Base-by-base conservation (phyloP, 306 rosid species). In the Prunus padus region DNA sequence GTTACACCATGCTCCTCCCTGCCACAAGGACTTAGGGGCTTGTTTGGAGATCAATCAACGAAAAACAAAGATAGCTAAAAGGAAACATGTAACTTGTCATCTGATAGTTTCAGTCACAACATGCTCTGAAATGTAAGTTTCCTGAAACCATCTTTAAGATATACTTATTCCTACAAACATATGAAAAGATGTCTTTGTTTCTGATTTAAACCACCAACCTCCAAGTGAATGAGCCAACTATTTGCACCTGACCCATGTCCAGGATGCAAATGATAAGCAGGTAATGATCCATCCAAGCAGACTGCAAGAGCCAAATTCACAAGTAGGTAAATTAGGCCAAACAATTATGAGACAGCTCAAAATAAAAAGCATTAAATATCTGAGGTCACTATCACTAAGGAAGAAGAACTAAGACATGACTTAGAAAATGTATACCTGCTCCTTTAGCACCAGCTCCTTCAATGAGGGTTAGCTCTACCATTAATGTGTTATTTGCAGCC, bases 1-100 rank as follows among this genome's bases (percentile, higher is more conserved):
- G 55, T 88, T 81, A 82, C 98, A 92, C 98, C 96, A 92, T 71
- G 91, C 96, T 71, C 98, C 98, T 66, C 98, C 96, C 96, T 92
- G 89, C 78, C 83, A 84, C 73, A 78, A 56, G 74, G 15, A 61
- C 20, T 61, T 28, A 61, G 40, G 13, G n/a, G 66, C 13, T 15
- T 6, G 44, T 13, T 61, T 61, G 42, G 11, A 0, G 2, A 28
- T 26, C 44, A 61, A 28, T 28, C 66, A 61, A 28, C 44, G 13
- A 15, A 61, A 61, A 28, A 40, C 11, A 20, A n/a, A 0, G 11
- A 55, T 20, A 51, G 16, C 20, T 51, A 55, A 55, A 55, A 20
- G 61, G 61, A 55, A 20, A 0, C 25, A 55, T 55, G 61, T 46
- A 55, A 20, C 61, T 55, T 19, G 28, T 55, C 22, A 55, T 55